Evolutionary conservation across 805 yeast species (phyloP).

Genomic region (Barnettozyma sp.): DNA sequence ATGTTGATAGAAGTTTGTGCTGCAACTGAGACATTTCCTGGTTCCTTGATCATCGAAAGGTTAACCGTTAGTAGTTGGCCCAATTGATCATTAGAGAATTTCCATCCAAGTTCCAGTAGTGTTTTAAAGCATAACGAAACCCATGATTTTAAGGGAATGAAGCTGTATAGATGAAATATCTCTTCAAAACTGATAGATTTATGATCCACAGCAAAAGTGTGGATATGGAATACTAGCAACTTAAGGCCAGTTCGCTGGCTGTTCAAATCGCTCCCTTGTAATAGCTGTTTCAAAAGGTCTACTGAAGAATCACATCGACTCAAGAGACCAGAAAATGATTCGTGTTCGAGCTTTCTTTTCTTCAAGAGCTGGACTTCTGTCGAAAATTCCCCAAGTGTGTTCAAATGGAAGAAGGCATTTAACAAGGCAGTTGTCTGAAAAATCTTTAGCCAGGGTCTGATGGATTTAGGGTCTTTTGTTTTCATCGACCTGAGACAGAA

Average conservation of each 20-base stretch:
- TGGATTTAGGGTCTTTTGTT: slow-evolving; percentile 5
- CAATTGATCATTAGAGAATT: slow-evolving; percentile 13
- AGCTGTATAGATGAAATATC: slow-evolving; percentile 13
- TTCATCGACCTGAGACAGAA: slow-evolving; percentile 24
- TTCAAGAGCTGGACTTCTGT: slow-evolving; percentile 11
- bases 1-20: slow-evolving; percentile 21
- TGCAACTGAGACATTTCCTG: slow-evolving; percentile 19
- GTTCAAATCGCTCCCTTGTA: slow-evolving; percentile 1
- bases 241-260: slow-evolving; percentile 22
- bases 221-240: slow-evolving; percentile 24
- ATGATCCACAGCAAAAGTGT: slow-evolving; percentile 8
- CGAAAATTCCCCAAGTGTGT: not conserved
- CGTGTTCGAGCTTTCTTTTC: slow-evolving; percentile 27
- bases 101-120: slow-evolving; percentile 18
- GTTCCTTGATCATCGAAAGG: slow-evolving; percentile 29
- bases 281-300: slow-evolving; percentile 19
- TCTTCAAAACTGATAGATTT: slow-evolving; percentile 5
- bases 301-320: slow-evolving; percentile 24
- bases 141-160: slow-evolving; percentile 12
- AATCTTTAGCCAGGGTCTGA: slow-evolving; percentile 36
- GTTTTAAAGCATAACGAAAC: slow-evolving; percentile 14
- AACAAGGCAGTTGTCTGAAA: slow-evolving; percentile 31
- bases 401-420: slow-evolving; percentile 10
- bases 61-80: slow-evolving; percentile 25
- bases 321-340: slow-evolving; percentile 21